Conservation (phyloP, 164 flowering plant genomes). For the Kingdonia uniflora region DNA sequence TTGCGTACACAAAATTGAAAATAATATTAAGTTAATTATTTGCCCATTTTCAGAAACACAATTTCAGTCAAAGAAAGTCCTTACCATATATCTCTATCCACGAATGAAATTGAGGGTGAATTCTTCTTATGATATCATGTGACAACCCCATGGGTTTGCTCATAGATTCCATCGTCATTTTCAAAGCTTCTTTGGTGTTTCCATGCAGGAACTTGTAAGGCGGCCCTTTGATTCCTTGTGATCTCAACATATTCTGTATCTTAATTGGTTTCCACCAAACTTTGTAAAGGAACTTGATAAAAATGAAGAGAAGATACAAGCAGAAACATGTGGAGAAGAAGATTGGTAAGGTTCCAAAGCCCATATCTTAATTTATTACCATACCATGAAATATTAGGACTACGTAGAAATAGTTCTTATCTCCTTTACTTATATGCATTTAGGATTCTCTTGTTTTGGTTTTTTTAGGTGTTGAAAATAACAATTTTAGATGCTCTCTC, state of each 20-base stretch:
- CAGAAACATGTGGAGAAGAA: background rate
- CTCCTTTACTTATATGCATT: too few species aligned
- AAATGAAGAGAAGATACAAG: background rate
- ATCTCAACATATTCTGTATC: background rate
- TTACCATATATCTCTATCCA: background rate
- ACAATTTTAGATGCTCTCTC: too few species aligned
- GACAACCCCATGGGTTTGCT: background rate
- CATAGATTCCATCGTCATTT: background rate
- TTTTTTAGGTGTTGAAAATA: too few species aligned
- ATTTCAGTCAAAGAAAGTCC: too few species aligned
- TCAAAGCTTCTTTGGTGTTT: background rate
- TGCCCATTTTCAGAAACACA: too few species aligned
- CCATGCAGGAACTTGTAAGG: background rate
- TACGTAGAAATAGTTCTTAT: too few species aligned
- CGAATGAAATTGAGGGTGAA: background rate
- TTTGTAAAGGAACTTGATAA: constrained; percentile 1
- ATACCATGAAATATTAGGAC: too few species aligned
- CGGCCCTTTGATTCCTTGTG: constrained; percentile 1
- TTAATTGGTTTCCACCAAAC: background rate
- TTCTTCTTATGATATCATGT: background rate
- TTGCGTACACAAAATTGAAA: too few species aligned
- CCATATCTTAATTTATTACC: too few species aligned
- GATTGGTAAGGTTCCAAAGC: too few species aligned
- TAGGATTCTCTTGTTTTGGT: too few species aligned
- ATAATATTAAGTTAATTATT: too few species aligned